These are phyloP conservation scores for Rhodotorula graminis DNA, from an alignment of 768 basidiomycete genomes.

Conservation along the genomic window DNA sequence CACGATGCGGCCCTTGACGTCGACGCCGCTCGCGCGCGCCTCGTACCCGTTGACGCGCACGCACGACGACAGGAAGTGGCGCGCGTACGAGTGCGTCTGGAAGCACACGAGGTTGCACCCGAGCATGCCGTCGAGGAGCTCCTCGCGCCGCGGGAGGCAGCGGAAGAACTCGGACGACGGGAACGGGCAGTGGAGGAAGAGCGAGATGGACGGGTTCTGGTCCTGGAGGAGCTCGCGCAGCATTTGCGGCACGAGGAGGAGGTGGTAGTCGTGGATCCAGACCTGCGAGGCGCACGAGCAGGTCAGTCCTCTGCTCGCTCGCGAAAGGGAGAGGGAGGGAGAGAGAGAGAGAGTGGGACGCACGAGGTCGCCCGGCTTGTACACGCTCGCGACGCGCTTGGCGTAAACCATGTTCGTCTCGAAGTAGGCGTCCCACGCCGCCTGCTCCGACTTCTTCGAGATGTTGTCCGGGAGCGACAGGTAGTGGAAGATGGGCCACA, in stretches of 20 bases:
- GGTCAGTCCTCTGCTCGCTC: slow-evolving; percentile 7
- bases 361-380: slow-evolving; percentile 84
- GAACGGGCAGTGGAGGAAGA: slow-evolving; percentile 98
- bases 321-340: slow-evolving; percentile 62
- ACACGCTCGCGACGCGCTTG: slow-evolving; percentile 68
- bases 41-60: slow-evolving; percentile 96
- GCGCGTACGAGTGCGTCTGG: slow-evolving; percentile 92
- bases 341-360: slow-evolving; percentile 63
- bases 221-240: slow-evolving; percentile 65
- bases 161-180: slow-evolving; percentile 94
- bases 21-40: slow-evolving; percentile 62
- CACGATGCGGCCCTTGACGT: slow-evolving; percentile 75
- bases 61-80: slow-evolving; percentile 91
- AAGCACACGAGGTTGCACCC: slow-evolving; percentile 94
- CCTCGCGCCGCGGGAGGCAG: slow-evolving; percentile 81
- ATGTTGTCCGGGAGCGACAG: slow-evolving; percentile 96
- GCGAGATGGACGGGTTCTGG: slow-evolving; percentile 59
- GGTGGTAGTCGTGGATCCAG: slow-evolving; percentile 79
- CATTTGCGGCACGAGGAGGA: slow-evolving; percentile 81
- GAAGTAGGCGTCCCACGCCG: slow-evolving; percentile 67
- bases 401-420: slow-evolving; percentile 83
- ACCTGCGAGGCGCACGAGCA: slow-evolving; percentile 7
- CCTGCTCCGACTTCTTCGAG: slow-evolving; percentile 71
- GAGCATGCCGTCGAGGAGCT: slow-evolving; percentile 95
- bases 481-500: slow-evolving; percentile 98